Percentiles rank a stretch among this genome's conserved stretches.
Evolutionary conservation across 345 rosid species (phyloP).

Genomic region (Excoecaria agallocha): DNA sequence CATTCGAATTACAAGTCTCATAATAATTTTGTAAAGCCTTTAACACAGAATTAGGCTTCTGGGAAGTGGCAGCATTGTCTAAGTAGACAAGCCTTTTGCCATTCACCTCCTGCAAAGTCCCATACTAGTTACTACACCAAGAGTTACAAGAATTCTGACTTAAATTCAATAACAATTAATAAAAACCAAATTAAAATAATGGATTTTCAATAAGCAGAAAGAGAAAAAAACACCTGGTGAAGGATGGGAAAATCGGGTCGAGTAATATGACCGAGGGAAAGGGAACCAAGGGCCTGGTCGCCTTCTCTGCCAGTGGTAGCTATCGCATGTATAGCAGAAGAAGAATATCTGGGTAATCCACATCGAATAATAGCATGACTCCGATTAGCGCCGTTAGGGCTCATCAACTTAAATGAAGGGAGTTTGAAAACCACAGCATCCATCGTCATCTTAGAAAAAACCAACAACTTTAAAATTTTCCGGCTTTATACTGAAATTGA

Average conservation of each 20-base stretch:
- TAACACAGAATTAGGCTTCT: slow-evolving; percentile 72
- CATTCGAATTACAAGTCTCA: slow-evolving; percentile 75
- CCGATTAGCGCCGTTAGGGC: slow-evolving; percentile 27
- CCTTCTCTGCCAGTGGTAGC: slow-evolving; percentile 28
- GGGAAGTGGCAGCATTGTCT: slow-evolving; percentile 97
- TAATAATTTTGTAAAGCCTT: slow-evolving; percentile 73
- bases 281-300: slow-evolving; percentile 34
- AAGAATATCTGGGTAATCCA: slow-evolving; percentile 3
- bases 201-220: not conserved
- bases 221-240: slow-evolving; percentile 55
- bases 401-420: slow-evolving; percentile 42
- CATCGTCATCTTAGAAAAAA: slow-evolving; percentile 30
- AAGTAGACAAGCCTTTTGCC: slow-evolving; percentile 84
- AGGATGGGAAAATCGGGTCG: slow-evolving; percentile 85
- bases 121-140: not conserved
- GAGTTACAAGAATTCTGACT: not conserved
- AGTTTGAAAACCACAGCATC: slow-evolving; percentile 58
- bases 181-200: not conserved
- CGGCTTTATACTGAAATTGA: not conserved
- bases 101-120: slow-evolving; percentile 59
- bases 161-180: not conserved
- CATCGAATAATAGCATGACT: slow-evolving; percentile 20
- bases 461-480: not conserved
- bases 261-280: slow-evolving; percentile 72
- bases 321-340: slow-evolving; percentile 29